A percentile compares a stretch with the other conserved stretches of the same genome.
phyloP scores from a whole-genome alignment of 768 basidiomycete species.

The Saitozyma sp. region DNA sequence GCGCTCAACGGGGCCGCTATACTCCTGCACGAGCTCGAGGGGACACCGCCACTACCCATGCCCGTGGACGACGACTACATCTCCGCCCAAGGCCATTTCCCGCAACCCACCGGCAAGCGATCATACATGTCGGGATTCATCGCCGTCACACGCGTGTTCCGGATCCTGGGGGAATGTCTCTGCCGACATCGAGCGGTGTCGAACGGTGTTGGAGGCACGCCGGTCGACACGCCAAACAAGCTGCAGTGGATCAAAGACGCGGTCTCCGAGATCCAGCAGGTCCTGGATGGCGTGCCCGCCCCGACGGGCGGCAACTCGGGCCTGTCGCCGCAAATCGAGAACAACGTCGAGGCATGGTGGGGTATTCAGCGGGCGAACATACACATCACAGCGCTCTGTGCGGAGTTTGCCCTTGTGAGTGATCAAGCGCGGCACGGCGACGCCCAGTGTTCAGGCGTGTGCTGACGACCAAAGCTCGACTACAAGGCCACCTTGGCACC shows the following conservation, averaged over 20 bases:
- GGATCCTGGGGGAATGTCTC: constrained; percentile 35
- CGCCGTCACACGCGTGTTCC: constrained; percentile 22
- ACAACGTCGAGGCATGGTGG: constrained; percentile 15
- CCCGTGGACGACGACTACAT: constrained; percentile 40
- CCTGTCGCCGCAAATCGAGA: too few relatives aligned
- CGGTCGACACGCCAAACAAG: too few relatives aligned
- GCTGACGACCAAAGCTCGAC: constrained; percentile 21
- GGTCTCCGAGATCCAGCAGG: too few relatives aligned
- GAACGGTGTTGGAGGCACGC: too few relatives aligned
- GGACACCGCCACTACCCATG: constrained; percentile 26
- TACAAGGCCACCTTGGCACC: constrained; percentile 25
- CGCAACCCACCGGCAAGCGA: constrained; percentile 21
- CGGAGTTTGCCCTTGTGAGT: constrained; percentile 38
- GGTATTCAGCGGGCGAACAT: constrained; percentile 41
- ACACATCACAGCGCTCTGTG: constrained; percentile 35
- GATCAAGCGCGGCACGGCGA: not conserved
- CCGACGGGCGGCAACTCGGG: too few relatives aligned
- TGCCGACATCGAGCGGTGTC: too few relatives aligned
- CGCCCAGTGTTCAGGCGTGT: not conserved
- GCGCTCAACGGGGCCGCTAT: constrained; percentile 28
- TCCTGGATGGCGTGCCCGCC: too few relatives aligned
- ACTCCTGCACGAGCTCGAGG: constrained; percentile 28
- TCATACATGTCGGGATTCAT: constrained; percentile 40
- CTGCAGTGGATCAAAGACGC: too few relatives aligned
- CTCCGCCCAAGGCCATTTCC: constrained; percentile 17